Conservation (phyloP, 148 eudicot genomes). For the Nepenthes mirabilis region DNA sequence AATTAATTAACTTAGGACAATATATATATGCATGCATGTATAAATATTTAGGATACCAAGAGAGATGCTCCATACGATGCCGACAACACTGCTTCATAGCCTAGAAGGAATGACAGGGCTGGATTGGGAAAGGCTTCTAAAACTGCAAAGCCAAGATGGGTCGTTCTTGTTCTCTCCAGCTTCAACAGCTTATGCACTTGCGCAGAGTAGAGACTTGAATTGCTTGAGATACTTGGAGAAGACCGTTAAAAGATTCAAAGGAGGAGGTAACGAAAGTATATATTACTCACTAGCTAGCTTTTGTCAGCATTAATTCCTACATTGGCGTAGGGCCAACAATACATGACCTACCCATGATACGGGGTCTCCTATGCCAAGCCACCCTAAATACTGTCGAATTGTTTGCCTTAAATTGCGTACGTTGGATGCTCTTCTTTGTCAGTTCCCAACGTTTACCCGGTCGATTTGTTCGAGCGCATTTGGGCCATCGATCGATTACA, state of each 20-base stretch:
- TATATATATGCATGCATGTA: conserved; percentile 1
- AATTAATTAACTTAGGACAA: too few species aligned
- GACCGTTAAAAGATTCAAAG: conserved; percentile 46
- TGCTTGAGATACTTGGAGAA: conserved; percentile 56
- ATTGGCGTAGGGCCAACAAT: not conserved
- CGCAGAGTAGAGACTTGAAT: conserved; percentile 53
- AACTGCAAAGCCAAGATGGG: conserved; percentile 66
- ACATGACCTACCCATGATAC: not conserved
- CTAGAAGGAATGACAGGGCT: conserved; percentile 72
- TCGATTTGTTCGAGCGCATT: conserved; percentile 64
- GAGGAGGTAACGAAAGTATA: conserved; percentile 63
- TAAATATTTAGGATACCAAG: conserved; percentile 53
- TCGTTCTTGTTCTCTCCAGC: conserved; percentile 90
- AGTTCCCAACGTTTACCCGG: conserved; percentile 73
- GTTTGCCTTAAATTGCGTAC: not conserved
- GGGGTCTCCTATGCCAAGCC: too few species aligned
- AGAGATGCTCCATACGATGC: conserved; percentile 59
- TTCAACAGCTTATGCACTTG: conserved; percentile 93
- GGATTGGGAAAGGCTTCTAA: conserved; percentile 68
- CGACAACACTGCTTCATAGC: conserved; percentile 80
- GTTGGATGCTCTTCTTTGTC: not conserved
- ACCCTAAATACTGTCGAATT: not conserved
- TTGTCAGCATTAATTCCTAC: too few species aligned
- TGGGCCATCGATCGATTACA: conserved; percentile 57
- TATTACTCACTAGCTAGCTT: too few species aligned